Evolutionary conservation across 192 early-diverging fungal genomes (phyloP), one percentile per base, ranked within the genome.

Genomic region (Phycomyces blakesleeanus): DNA sequence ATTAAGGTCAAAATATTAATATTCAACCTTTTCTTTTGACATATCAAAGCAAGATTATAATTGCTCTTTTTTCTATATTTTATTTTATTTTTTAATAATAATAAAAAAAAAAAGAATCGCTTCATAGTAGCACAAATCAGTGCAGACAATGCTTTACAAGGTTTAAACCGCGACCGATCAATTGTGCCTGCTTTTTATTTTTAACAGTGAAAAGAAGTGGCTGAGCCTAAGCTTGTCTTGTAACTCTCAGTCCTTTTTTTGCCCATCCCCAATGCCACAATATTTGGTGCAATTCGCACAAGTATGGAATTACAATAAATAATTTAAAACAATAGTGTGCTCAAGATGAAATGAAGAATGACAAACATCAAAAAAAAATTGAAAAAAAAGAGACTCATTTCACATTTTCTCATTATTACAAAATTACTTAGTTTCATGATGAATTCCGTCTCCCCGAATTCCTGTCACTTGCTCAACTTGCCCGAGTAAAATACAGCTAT

Each of bases 391-490:
- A n/a, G n/a, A n/a, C n/a, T n/a, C 40, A 41, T 41, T 41, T 41
- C 14, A 41, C 40, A 41, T 10, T 14, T 14, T 14, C 40, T 61
- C 26, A 50, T 34, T 65, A 52, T 24, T 9, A 20, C n/a, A 44
- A 59, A 24, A 38, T 26, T 51, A 20, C 10, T 5, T 67, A 69
- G 59, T 63, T 40, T 57, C 85, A 89, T 66, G 76, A 74, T 41
- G 84, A 91, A 69, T 93, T 92, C 70, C 85, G 87, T 10, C 69
- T 89, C 34, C 81, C 86, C 60, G 96, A 98, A 76, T 85, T 98
- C 39, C 83, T 92, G 22, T 83, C 95, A 5, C 76, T 98, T 51
- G 88, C 94, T 0, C 74, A 73, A 20, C 71, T 95, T 11, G 90
- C 94, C 71, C 77, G 84, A 55, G 87, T 96, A 2, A 62, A 68